These are phyloP conservation scores for Phytophthora europaea DNA, from an alignment of 352 stramenopile genomes.

Conservation along the genomic window DNA sequence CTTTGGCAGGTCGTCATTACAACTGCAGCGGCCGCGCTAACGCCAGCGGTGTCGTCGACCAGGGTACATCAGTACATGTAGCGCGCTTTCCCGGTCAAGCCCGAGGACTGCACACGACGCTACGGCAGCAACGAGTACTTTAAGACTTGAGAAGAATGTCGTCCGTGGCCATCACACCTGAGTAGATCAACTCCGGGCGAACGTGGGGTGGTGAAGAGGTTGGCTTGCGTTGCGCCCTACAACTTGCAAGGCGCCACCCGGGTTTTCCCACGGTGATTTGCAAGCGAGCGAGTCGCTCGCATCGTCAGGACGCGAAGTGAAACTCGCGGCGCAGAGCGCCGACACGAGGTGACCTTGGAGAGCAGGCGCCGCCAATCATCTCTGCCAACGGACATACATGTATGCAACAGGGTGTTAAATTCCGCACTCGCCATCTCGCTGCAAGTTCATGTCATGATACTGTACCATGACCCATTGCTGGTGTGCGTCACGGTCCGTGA, in stretches of 20 bases:
- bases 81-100: conserved; percentile 3
- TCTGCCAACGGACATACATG: background rate
- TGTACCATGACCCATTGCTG: background rate
- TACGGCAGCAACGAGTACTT: background rate
- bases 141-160: background rate
- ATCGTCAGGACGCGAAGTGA: conserved; percentile 21
- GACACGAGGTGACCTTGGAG: conserved; percentile 5
- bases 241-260: background rate
- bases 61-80: conserved; percentile 6
- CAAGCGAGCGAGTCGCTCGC: background rate
- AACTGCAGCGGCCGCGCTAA: background rate
- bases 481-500: no score
- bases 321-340: conserved; percentile 13
- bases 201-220: background rate
- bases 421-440: no score
- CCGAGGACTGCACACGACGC: background rate
- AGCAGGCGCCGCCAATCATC: conserved; percentile 20
- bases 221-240: no score
- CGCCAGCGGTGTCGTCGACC: background rate
- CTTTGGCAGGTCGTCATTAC: background rate
- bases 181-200: background rate
- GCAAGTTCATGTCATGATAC: background rate
- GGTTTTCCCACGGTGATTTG: conserved; percentile 24
- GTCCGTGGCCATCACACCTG: background rate
- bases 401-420: background rate